Percentiles rank a stretch among this genome's conserved stretches.
phyloP scores from a whole-genome alignment of 305 asterid species.

The Plantago coronopus region DNA sequence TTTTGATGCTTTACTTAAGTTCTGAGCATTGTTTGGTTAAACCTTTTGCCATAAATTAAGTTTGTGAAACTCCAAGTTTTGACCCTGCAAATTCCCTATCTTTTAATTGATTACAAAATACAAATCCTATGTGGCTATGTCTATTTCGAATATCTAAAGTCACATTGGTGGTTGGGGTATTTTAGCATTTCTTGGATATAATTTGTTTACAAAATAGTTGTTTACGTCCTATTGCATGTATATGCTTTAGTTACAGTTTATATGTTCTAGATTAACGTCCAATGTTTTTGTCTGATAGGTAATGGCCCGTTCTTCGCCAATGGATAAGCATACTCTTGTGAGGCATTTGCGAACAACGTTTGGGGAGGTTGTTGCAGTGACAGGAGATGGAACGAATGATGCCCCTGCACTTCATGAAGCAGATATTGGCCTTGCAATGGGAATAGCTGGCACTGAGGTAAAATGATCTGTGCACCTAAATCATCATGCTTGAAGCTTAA shows the following conservation, averaged over 20 bases:
- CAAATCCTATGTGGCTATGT: not conserved
- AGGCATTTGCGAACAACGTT: slow-evolving; percentile 72
- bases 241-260: slow-evolving; percentile 4
- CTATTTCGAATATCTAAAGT: not conserved
- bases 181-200: no score
- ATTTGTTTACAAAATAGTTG: no score
- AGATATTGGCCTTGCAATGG: slow-evolving; percentile 98
- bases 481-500: not conserved
- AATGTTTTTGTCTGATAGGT: slow-evolving; percentile 43
- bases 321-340: slow-evolving; percentile 94
- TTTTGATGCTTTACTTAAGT: not conserved
- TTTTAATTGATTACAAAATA: not conserved
- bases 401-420: slow-evolving; percentile 99
- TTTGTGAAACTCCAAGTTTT: slow-evolving; percentile 12
- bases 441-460: slow-evolving; percentile 96
- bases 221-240: not conserved
- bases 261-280: not conserved
- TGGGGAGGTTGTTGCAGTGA: slow-evolving; percentile 94
- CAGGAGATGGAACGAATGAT: slow-evolving; percentile 97
- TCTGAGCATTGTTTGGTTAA: not conserved
- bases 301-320: slow-evolving; percentile 97
- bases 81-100: not conserved
- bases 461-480: slow-evolving; percentile 13
- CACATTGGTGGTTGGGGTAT: slow-evolving; percentile 5
- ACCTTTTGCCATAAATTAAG: slow-evolving; percentile 1